Conservation (phyloP, 352 stramenopile species). For the Phytophthora colocasiae region DNA sequence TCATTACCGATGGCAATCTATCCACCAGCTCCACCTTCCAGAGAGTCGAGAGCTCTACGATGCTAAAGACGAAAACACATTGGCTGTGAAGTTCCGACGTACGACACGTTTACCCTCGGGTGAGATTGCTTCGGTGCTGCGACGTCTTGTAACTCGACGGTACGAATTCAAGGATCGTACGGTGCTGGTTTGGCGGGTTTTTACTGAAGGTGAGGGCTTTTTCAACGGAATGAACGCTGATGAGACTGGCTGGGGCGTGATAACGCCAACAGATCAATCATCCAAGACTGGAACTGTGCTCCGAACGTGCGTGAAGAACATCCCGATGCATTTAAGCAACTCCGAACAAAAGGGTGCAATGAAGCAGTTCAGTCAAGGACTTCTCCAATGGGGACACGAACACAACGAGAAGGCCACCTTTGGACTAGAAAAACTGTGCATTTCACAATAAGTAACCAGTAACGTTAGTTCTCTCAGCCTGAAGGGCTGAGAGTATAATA, state of each 20-base stretch:
- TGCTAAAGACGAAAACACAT: constrained; percentile 5
- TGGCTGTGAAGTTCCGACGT: constrained; percentile 17
- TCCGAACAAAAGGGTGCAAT: background rate
- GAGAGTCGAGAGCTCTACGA: constrained; percentile 11
- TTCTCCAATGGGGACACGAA: constrained; percentile 19
- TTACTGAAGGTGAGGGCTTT: constrained; percentile 25
- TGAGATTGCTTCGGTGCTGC: background rate
- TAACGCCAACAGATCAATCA: background rate
- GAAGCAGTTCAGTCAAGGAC: constrained; percentile 11
- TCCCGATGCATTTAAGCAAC: constrained; percentile 16
- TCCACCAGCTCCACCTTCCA: constrained; percentile 4
- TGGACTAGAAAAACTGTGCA: constrained; percentile 10
- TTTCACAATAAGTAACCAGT: background rate
- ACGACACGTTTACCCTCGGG: constrained; percentile 8
- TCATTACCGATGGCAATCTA: constrained; percentile 13
- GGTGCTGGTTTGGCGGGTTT: constrained; percentile 16
- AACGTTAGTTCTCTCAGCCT: no score
- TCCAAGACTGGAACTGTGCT: constrained; percentile 11
- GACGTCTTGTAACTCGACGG: constrained; percentile 15
- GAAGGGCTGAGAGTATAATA: no score
- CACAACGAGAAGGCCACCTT: constrained; percentile 10
- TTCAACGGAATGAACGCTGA: constrained; percentile 25
- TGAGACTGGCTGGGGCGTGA: constrained; percentile 30
- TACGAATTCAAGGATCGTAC: constrained; percentile 7
- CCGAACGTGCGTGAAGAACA: constrained; percentile 16